Evolutionary conservation across 164 flowering plant genomes (phyloP).

Genomic region (Nymphaea thermarum): DNA sequence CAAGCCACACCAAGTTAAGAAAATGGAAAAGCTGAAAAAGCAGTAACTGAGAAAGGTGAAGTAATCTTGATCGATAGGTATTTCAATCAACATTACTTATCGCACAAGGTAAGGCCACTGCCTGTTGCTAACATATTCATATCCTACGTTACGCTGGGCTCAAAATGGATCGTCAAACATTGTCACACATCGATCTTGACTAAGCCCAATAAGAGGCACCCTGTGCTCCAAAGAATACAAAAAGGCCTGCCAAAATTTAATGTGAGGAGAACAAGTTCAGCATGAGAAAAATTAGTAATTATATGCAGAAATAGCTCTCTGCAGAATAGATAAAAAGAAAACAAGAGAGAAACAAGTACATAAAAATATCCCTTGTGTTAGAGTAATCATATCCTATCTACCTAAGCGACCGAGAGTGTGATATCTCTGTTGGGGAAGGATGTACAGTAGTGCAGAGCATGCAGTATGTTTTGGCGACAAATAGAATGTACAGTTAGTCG

Average conservation of each 20-base stretch:
- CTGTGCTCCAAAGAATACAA: slow-evolving; percentile 61
- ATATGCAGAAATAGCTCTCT: not conserved
- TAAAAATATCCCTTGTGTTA: too few species aligned
- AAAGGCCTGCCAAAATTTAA: slow-evolving; percentile 51
- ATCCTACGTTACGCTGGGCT: slow-evolving; percentile 58
- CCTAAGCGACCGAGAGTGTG: too few species aligned
- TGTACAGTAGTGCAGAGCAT: too few species aligned
- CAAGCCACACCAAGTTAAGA: too few species aligned
- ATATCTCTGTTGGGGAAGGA: too few species aligned
- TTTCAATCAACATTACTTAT: too few species aligned
- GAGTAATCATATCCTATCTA: too few species aligned
- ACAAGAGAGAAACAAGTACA: not conserved
- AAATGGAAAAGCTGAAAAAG: too few species aligned
- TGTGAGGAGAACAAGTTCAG: not conserved
- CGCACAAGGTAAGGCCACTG: not conserved
- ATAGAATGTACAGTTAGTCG: too few species aligned
- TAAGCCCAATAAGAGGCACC: slow-evolving; percentile 75
- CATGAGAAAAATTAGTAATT: not conserved
- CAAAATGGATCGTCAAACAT: slow-evolving; percentile 73
- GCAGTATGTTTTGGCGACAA: too few species aligned
- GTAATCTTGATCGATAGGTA: too few species aligned
- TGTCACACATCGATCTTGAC: slow-evolving; percentile 70
- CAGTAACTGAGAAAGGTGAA: too few species aligned
- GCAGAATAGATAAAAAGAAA: not conserved
- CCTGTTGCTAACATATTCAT: not conserved